phyloP scores from a whole-genome alignment of 805 yeast species.

The Sporopachydermia lactativora region DNA sequence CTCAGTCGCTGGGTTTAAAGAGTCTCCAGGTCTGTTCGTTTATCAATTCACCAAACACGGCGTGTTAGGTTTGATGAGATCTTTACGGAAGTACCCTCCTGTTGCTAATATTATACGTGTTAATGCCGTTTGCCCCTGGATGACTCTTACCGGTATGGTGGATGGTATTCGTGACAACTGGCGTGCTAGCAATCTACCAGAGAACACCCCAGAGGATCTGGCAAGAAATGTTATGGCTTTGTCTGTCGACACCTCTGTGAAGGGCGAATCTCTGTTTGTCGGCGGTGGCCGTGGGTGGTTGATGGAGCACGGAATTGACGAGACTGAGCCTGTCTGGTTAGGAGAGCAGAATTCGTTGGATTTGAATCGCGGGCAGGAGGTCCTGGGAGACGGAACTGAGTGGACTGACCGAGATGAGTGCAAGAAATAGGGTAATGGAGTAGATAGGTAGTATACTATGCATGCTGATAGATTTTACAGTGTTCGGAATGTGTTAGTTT shows the following conservation, averaged over 20 bases:
- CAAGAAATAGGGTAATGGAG: background rate
- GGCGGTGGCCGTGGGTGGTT: slow-evolving; percentile 7
- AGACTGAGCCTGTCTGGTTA: slow-evolving; percentile 7
- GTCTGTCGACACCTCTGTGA: slow-evolving; percentile 4
- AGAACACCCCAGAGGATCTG: slow-evolving; percentile 7
- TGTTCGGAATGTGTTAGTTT: too few species aligned
- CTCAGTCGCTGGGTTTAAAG: slow-evolving; percentile 9
- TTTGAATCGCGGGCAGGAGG: slow-evolving; percentile 4
- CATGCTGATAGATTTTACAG: too few species aligned
- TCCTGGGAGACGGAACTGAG: slow-evolving; percentile 6
- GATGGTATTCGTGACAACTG: slow-evolving; percentile 7
- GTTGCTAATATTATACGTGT: slow-evolving; percentile 7
- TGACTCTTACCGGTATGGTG: slow-evolving; percentile 11
- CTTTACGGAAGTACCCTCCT: slow-evolving; percentile 7
- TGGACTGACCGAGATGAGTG: slow-evolving; percentile 1
- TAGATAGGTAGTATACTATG: slow-evolving; percentile 1
- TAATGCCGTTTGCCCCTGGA: slow-evolving; percentile 13
- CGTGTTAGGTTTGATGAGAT: slow-evolving; percentile 6
- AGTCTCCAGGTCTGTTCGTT: slow-evolving; percentile 7
- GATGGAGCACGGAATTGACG: slow-evolving; percentile 4
- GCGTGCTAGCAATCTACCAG: slow-evolving; percentile 5
- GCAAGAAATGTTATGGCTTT: slow-evolving; percentile 5
- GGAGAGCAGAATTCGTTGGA: slow-evolving; percentile 5
- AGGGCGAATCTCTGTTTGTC: slow-evolving; percentile 6
- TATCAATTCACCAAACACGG: slow-evolving; percentile 8